These are phyloP conservation scores for Ambispora gerdemannii DNA, from an alignment of 192 early-diverging fungal genomes.

Conservation along the genomic window DNA sequence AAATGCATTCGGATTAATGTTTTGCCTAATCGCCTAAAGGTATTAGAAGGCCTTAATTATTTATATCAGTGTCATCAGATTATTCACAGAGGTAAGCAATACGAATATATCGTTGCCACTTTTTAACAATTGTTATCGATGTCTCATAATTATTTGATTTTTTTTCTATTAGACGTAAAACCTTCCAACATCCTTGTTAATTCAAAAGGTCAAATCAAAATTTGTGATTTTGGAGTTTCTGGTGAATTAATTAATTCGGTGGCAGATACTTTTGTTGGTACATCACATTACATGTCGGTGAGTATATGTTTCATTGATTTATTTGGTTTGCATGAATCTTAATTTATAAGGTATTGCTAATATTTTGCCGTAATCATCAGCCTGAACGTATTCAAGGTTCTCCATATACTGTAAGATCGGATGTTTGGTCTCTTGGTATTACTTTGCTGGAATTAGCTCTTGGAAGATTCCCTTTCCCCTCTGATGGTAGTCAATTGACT, in stretches of 20 bases:
- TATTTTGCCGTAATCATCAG: slow-evolving; percentile 36
- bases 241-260: slow-evolving; percentile 81
- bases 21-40: slow-evolving; percentile 31
- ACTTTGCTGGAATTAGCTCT: slow-evolving; percentile 79
- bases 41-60: slow-evolving; percentile 75
- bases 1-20: neutral
- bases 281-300: slow-evolving; percentile 79
- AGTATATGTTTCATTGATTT: slow-evolving; percentile 38
- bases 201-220: slow-evolving; percentile 73
- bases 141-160: too few species aligned
- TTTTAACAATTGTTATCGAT: too few species aligned
- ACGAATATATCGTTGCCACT: too few species aligned
- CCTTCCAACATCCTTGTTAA: slow-evolving; percentile 86
- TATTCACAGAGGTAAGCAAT: slow-evolving; percentile 81
- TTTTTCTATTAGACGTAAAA: slow-evolving; percentile 63
- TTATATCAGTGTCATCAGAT: slow-evolving; percentile 87
- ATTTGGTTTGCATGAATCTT: too few species aligned
- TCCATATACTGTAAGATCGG: slow-evolving; percentile 75
- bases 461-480: slow-evolving; percentile 68
- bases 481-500: slow-evolving; percentile 65
- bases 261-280: slow-evolving; percentile 84
- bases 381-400: slow-evolving; percentile 78
- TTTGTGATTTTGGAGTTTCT: slow-evolving; percentile 90
- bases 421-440: slow-evolving; percentile 81
- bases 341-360: too few species aligned